phyloP scores from a whole-genome alignment of 345 rosid genomes.

The Camelina hispida region DNA sequence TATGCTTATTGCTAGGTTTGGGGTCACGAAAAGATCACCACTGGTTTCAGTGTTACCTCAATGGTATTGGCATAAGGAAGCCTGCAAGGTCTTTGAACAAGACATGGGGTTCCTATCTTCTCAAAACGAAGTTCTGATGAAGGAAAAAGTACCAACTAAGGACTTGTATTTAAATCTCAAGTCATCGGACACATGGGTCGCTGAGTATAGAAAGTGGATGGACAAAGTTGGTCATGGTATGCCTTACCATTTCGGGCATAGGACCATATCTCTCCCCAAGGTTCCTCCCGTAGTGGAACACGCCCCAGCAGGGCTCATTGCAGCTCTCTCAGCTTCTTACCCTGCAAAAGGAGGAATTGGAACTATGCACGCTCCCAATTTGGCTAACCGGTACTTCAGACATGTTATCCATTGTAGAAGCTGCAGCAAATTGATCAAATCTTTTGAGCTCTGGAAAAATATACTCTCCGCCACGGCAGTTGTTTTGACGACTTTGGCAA shows the following conservation, averaged over 20 bases:
- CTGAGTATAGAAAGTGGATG: conserved; percentile 96
- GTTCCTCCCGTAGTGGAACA: conserved; percentile 85
- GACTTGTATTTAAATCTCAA: conserved; percentile 71
- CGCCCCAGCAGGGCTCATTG: conserved; percentile 87
- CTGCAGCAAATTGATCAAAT: conserved; percentile 64
- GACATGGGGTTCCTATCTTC: conserved; percentile 97
- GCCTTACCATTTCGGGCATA: conserved; percentile 92
- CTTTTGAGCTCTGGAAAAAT: conserved; percentile 68
- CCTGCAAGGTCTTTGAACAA: conserved; percentile 86
- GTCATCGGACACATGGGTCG: conserved; percentile 92
- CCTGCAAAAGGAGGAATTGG: conserved; percentile 88
- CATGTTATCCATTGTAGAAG: conserved; percentile 90
- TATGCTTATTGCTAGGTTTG: conserved; percentile 92
- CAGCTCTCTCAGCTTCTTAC: conserved; percentile 66
- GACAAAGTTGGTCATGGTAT: conserved; percentile 97
- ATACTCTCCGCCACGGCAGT: conserved; percentile 54
- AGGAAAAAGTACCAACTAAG: conserved; percentile 85
- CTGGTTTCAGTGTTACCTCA: conserved; percentile 61
- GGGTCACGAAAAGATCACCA: conserved; percentile 64
- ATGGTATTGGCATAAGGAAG: conserved; percentile 91
- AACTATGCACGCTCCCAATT: conserved; percentile 78
- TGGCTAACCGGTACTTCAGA: conserved; percentile 79
- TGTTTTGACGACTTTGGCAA: conserved; percentile 61
- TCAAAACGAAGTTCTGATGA: conserved; percentile 79
- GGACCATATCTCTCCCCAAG: conserved; percentile 68